A percentile compares a stretch with the other conserved stretches of the same genome.
Evolutionary conservation across 2,329 filamentous ascomycete genomes (phyloP).

Genomic region (Laburnicola sp.): DNA sequence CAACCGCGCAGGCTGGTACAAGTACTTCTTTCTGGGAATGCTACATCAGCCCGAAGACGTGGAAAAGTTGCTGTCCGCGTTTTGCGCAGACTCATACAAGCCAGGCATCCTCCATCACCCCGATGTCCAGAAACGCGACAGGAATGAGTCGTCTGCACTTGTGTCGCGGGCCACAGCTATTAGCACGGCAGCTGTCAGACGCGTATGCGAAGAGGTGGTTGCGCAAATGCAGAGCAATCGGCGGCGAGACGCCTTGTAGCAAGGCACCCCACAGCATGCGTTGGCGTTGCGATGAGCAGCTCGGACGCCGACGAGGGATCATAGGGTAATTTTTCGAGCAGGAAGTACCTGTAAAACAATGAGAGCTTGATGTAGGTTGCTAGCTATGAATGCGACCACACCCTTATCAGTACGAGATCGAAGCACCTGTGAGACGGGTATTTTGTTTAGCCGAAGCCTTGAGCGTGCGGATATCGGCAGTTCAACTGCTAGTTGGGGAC

Average conservation of each 20-base stretch:
- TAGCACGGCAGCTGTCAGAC: slow-evolving; percentile 27
- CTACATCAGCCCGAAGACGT: slow-evolving; percentile 32
- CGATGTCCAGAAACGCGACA: slow-evolving; percentile 36
- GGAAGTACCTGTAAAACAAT: too few relatives aligned
- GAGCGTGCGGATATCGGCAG: neutral
- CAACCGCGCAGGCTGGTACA: slow-evolving; percentile 43
- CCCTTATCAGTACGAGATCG: neutral
- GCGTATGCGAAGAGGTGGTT: slow-evolving; percentile 36
- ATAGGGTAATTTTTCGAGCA: too few relatives aligned
- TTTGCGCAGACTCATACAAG: slow-evolving; percentile 39
- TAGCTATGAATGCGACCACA: too few relatives aligned
- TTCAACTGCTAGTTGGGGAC: neutral
- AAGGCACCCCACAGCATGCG: neutral
- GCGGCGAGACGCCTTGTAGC: slow-evolving; percentile 4
- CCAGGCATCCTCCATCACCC: slow-evolving; percentile 38
- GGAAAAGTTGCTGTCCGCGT: slow-evolving; percentile 28
- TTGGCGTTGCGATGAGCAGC: neutral
- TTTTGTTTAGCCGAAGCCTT: neutral
- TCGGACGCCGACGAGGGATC: neutral
- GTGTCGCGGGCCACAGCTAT: slow-evolving; percentile 30
- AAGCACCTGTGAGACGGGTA: neutral
- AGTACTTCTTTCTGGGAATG: slow-evolving; percentile 40
- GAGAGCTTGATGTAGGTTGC: too few relatives aligned
- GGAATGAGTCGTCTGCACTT: slow-evolving; percentile 24
- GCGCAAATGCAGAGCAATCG: slow-evolving; percentile 25